Base-by-base conservation (phyloP, 371 early-diverging fungal genomes). In the Lichtheimia corymbifera region DNA sequence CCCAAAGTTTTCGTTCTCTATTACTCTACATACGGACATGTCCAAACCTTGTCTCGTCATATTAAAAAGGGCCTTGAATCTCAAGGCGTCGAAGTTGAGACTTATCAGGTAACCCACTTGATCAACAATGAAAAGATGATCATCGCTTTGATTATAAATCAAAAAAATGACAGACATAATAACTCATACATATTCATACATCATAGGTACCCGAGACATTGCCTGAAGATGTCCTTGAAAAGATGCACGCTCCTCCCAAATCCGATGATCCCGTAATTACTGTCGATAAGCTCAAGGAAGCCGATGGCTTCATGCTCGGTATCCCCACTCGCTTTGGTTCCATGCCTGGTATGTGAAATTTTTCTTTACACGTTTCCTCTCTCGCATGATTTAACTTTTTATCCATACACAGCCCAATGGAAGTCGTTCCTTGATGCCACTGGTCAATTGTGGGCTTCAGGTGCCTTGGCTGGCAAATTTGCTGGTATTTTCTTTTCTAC, bases 241-340 rank as follows among this genome's bases (percentile, higher is more conserved):
- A 87, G 73, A 86, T 93, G 88, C 76, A 87, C 61, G 91, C 91
- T 25, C 75, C 86, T 35, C 64, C 79, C 20, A 84, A 82, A 65
- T 77, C 79, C 49, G 74, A 82, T 59, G 70, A 88, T 25, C 91
- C 94, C 12, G 74, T 85, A 47, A 79, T 89, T 58, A 74, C 82
- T 18, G 67, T 84, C 20, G 80, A 74, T 22, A 74, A 87, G 13
- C 67, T 93, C 14, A 67, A 62, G 15, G 80, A 88, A 58, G 88
- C 89, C 18, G 95, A 94, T 66, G 95, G 90, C 25, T 70, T 89
- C 73, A 58, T 94, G 35, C 88, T 93, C 60, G 94, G 94, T 58
- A 67, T 91, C 59, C 84, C 85, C 44, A 86, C 89, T 51, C 77
- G 87, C 11, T 91, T 76, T 61, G 91, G 91, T 24, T 58, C 57